These are phyloP conservation scores for Corymbia calophylla DNA, from an alignment of 441 rosid genomes.

Conservation along the genomic window DNA sequence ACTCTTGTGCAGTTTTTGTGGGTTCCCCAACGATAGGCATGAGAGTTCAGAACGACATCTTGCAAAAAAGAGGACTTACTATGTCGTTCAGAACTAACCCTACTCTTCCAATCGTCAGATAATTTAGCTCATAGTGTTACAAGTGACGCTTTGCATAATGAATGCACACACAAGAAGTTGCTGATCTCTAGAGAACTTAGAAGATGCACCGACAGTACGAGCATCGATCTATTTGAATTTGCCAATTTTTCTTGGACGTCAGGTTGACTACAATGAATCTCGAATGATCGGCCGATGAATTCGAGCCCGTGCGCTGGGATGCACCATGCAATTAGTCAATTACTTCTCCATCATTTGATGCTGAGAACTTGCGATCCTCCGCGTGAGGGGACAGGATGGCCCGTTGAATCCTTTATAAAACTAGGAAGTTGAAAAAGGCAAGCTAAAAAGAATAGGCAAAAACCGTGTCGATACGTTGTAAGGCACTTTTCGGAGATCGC, in stretches of 20 bases:
- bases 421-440: neutral
- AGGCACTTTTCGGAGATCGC: neutral
- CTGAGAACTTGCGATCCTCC: neutral
- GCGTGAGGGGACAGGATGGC: neutral
- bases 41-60: neutral
- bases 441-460: neutral
- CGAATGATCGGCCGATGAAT: neutral
- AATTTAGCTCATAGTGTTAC: neutral
- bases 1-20: neutral
- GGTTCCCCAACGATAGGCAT: neutral
- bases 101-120: neutral
- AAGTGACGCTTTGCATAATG: neutral
- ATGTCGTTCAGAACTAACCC: neutral
- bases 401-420: neutral
- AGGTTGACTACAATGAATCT: neutral
- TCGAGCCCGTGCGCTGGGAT: neutral
- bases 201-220: neutral
- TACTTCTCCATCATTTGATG: neutral
- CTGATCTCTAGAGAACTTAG: neutral
- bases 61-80: neutral
- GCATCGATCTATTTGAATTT: neutral
- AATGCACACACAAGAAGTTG: neutral
- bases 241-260: neutral
- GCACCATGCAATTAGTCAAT: neutral
- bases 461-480: neutral